phyloP scores from a whole-genome alignment of 2,329 filamentous ascomycete species.

The Remersonia thermophila region DNA sequence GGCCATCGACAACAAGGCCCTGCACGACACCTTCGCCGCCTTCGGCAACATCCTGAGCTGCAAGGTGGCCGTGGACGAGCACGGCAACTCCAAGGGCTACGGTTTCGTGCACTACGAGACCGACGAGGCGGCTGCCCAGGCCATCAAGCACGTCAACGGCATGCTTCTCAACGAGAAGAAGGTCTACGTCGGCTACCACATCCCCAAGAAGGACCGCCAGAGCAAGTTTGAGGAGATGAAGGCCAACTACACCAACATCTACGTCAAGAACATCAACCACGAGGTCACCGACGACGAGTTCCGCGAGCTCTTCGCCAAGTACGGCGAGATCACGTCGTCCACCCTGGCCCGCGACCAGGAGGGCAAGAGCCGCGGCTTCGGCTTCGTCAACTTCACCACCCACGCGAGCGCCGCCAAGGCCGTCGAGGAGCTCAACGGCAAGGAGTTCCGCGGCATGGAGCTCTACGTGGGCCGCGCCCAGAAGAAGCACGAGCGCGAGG shows the following conservation, averaged over 20 bases:
- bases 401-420: conserved; percentile 79
- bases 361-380: conserved; percentile 89
- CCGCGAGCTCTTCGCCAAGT: conserved; percentile 82
- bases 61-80: conserved; percentile 98
- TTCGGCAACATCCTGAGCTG: conserved; percentile 99
- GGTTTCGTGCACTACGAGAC: conserved; percentile 99
- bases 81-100: conserved; percentile 94
- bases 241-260: conserved; percentile 99
- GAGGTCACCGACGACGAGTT: conserved; percentile 91
- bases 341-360: conserved; percentile 82
- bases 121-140: conserved; percentile 87
- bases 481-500: conserved; percentile 99
- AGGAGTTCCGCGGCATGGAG: conserved; percentile 86
- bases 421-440: conserved; percentile 84
- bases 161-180: conserved; percentile 99
- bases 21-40: conserved; percentile 97
- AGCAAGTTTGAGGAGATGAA: conserved; percentile 99
- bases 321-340: conserved; percentile 88
- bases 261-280: conserved; percentile 90
- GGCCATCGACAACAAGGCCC: conserved; percentile 99
- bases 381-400: conserved; percentile 89
- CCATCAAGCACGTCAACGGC: conserved; percentile 99
- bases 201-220: conserved; percentile 99
- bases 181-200: conserved; percentile 98
- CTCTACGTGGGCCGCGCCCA: conserved; percentile 96